A percentile compares a stretch with the other conserved stretches of the same genome.
Conservation (phyloP, 2,329 filamentous ascomycete species). For the Fusarium veterinarium region DNA sequence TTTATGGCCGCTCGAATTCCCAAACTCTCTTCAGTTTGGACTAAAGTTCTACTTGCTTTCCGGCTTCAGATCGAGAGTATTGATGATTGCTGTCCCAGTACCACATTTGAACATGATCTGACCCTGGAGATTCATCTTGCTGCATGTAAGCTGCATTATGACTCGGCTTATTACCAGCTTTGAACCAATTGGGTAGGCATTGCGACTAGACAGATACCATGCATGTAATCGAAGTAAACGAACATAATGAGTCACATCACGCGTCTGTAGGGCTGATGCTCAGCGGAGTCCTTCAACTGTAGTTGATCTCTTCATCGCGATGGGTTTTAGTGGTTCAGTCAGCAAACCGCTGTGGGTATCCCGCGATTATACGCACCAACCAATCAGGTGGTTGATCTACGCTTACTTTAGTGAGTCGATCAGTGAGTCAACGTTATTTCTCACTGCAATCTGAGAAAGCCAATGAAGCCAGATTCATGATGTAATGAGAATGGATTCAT, state of each 20-base stretch:
- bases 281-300: neutral
- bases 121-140: too few species aligned
- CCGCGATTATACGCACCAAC: fast-evolving
- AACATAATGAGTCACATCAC: neutral
- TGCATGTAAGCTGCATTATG: too few species aligned
- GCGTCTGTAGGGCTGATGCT: neutral
- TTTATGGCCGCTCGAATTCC: too few species aligned
- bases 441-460: neutral
- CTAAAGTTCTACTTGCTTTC: too few species aligned
- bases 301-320: neutral
- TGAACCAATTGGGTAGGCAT: too few species aligned
- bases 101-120: too few species aligned
- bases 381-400: neutral
- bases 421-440: neutral
- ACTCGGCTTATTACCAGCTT: too few species aligned
- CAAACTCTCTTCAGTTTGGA: too few species aligned
- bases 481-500: neutral
- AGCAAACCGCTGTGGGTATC: neutral
- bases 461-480: neutral
- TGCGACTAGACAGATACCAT: too few species aligned
- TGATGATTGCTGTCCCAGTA: too few species aligned
- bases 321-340: neutral
- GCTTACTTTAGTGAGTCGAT: neutral
- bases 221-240: too few species aligned
- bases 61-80: too few species aligned